phyloP scores from a whole-genome alignment of 768 basidiomycete genomes.

The Solioccasus polychromus region DNA sequence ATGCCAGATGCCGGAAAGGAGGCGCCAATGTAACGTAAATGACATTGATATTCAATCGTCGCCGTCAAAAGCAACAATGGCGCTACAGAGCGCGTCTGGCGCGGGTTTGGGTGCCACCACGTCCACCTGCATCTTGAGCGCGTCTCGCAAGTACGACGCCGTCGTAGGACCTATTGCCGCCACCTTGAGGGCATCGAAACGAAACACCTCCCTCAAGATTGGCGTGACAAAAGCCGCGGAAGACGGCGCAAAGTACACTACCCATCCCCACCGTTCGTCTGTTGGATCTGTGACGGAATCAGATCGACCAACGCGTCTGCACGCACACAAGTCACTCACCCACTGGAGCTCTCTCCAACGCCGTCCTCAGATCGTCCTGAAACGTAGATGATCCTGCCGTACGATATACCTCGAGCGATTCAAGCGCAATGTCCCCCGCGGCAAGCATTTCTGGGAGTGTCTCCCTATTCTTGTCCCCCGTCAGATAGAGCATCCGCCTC shows the following conservation, averaged over 20 bases:
- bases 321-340: constrained; percentile 14
- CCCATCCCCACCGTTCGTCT: constrained; percentile 50
- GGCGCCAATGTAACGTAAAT: constrained; percentile 12
- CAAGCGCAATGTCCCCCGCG: constrained; percentile 43
- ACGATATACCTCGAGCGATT: constrained; percentile 63
- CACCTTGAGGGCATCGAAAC: constrained; percentile 31
- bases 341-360: constrained; percentile 25
- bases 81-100: constrained; percentile 45
- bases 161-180: constrained; percentile 75
- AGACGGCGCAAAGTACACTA: constrained; percentile 76
- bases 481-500: constrained; percentile 61
- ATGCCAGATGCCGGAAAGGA: not conserved
- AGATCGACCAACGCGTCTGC: not conserved
- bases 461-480: constrained; percentile 85
- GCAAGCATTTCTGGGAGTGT: constrained; percentile 52
- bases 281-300: not conserved
- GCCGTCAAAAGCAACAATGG: constrained; percentile 24
- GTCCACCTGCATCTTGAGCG: constrained; percentile 47
- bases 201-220: constrained; percentile 44
- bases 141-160: constrained; percentile 44
- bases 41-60: constrained; percentile 3
- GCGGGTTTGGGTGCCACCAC: constrained; percentile 55
- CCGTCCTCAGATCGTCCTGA: constrained; percentile 38
- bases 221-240: constrained; percentile 58
- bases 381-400: constrained; percentile 59